phyloP scores from a whole-genome alignment of 495 filamentous ascomycete genomes.

The Pyrenula massariospora region DNA sequence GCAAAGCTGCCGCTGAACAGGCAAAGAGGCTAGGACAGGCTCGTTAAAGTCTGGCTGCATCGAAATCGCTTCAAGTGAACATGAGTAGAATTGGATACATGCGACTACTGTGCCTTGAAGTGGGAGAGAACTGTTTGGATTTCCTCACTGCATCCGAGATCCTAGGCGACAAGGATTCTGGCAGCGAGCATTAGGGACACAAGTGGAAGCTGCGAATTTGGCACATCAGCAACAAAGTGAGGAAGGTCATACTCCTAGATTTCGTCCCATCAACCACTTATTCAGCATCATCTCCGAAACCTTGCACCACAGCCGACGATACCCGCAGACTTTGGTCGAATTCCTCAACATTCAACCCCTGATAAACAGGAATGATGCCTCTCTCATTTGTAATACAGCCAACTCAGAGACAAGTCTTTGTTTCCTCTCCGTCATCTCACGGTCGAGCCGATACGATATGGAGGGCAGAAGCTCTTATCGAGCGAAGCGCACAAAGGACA shows the following conservation, averaged over 20 bases:
- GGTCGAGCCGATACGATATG: slow-evolving; percentile 34
- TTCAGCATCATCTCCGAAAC: slow-evolving; percentile 3
- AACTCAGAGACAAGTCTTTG: slow-evolving; percentile 81
- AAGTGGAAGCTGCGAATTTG: slow-evolving; percentile 1
- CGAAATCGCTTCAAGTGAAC: neutral
- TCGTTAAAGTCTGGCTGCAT: neutral
- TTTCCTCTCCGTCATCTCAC: slow-evolving; percentile 50
- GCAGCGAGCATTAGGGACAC: neutral
- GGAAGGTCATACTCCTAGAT: slow-evolving; percentile 1
- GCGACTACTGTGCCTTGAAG: neutral
- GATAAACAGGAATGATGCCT: slow-evolving; percentile 5
- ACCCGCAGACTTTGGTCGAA: neutral
- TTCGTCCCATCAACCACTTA: slow-evolving; percentile 1
- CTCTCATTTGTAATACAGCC: slow-evolving; percentile 66
- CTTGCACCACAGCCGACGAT: neutral
- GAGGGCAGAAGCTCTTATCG: slow-evolving; percentile 12
- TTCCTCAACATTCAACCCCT: slow-evolving; percentile 2
- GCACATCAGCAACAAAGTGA: neutral
- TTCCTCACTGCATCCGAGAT: neutral
- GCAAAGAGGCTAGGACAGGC: neutral
- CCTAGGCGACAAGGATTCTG: neutral
- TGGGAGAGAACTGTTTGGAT: neutral
- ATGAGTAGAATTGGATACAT: neutral
- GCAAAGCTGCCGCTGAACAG: neutral
- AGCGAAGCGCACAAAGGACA: slow-evolving; percentile 65